Evolutionary conservation across 495 filamentous ascomycete species (phyloP).

Genomic region (Tuber brumale): DNA sequence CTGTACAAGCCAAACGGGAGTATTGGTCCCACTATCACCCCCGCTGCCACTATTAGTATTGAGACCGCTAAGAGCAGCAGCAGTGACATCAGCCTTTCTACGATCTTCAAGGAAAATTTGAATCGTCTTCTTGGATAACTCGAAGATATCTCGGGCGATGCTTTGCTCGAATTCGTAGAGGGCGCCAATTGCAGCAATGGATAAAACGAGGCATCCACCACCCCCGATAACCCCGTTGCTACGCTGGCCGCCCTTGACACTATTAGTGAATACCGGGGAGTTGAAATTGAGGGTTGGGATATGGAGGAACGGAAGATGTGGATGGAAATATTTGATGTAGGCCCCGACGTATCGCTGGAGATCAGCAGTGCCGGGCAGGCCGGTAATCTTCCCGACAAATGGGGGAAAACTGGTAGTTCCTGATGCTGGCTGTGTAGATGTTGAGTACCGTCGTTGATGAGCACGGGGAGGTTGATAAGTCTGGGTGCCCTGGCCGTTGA

Average conservation of each 20-base stretch:
- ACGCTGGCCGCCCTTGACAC: slow-evolving; percentile 51
- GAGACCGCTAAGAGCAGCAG: slow-evolving; percentile 58
- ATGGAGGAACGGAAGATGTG: slow-evolving; percentile 89
- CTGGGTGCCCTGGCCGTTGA: slow-evolving; percentile 49
- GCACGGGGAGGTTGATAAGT: slow-evolving; percentile 29
- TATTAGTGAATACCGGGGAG: slow-evolving; percentile 59
- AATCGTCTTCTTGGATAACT: slow-evolving; percentile 91
- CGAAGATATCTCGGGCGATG: slow-evolving; percentile 79
- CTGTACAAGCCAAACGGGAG: slow-evolving; percentile 94
- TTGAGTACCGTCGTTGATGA: slow-evolving; percentile 40
- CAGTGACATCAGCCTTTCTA: slow-evolving; percentile 73
- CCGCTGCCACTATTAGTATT: slow-evolving; percentile 44
- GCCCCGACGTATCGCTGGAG: slow-evolving; percentile 86
- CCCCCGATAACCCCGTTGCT: slow-evolving; percentile 66
- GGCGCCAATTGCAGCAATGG: slow-evolving; percentile 93
- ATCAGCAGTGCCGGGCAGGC: slow-evolving; percentile 78
- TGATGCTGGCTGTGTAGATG: slow-evolving; percentile 46
- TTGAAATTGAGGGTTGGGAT: slow-evolving; percentile 90
- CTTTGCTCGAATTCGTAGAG: slow-evolving; percentile 81
- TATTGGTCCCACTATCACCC: slow-evolving; percentile 46
- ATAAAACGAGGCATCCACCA: slow-evolving; percentile 82
- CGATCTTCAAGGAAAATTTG: slow-evolving; percentile 88
- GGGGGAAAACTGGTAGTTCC: slow-evolving; percentile 42
- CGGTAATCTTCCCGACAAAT: slow-evolving; percentile 49
- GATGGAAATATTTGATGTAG: slow-evolving; percentile 92